phyloP scores from a whole-genome alignment of 108 stramenopile species.

The Schizochytrium sp. region DNA sequence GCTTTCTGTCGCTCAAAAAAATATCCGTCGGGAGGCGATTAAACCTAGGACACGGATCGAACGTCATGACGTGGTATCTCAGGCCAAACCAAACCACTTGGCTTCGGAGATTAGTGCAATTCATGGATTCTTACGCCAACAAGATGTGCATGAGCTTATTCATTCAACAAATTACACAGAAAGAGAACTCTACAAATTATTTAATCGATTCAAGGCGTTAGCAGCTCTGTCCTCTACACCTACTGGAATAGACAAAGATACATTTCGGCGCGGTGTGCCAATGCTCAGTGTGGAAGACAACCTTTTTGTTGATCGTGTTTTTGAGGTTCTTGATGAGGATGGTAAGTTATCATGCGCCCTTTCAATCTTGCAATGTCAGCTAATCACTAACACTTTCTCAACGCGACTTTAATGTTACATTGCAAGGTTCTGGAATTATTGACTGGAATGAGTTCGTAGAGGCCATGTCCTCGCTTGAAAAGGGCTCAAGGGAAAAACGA shows the following conservation, averaged over 20 bases:
- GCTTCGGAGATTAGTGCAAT: constrained; percentile 17
- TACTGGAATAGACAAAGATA: constrained; percentile 59
- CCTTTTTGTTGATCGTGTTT: constrained; percentile 62
- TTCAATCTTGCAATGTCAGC: not conserved
- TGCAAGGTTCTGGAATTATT: constrained; percentile 58
- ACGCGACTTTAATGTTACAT: not conserved
- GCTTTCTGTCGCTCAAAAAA: too few species aligned
- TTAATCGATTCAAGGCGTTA: constrained; percentile 63
- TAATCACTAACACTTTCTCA: not conserved
- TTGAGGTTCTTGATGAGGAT: constrained; percentile 61
- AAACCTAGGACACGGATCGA: not conserved
- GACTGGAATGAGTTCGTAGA: constrained; percentile 64
- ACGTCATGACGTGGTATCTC: not conserved
- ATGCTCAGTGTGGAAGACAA: constrained; percentile 64
- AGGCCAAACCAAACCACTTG: not conserved
- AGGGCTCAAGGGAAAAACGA: constrained; percentile 51
- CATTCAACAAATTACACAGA: constrained; percentile 35
- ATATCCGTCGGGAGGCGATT: too few species aligned
- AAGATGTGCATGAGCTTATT: constrained; percentile 15
- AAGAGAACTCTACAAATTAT: constrained; percentile 60
- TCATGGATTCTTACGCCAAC: constrained; percentile 15
- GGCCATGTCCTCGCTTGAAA: constrained; percentile 61
- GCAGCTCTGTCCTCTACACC: not conserved
- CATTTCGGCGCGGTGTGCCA: constrained; percentile 62
- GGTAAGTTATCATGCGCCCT: not conserved